phyloP scores from a whole-genome alignment of 768 basidiomycete species.

The Pleurotus tuoliensis region DNA sequence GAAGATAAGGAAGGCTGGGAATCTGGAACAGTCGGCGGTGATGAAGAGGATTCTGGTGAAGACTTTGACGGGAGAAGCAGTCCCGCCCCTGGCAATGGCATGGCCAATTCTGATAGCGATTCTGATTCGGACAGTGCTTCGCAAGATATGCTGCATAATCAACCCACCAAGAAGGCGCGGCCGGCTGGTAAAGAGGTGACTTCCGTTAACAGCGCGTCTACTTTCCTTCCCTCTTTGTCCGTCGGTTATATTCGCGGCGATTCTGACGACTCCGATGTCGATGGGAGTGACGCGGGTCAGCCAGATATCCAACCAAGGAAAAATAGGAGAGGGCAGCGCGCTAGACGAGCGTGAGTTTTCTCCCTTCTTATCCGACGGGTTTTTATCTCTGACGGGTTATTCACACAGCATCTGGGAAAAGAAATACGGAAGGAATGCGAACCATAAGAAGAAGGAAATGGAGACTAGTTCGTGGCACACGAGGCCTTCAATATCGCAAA shows the following conservation, averaged over 20 bases:
- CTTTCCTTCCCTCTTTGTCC: conserved; percentile 86
- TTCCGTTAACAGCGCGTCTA: conserved; percentile 25
- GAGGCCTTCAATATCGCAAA: neutral
- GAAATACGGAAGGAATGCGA: conserved; percentile 88
- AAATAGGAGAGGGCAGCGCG: conserved; percentile 90
- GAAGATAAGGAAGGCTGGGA: conserved; percentile 34
- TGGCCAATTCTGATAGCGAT: conserved; percentile 19
- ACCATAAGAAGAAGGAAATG: conserved; percentile 76
- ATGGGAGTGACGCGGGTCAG: conserved; percentile 56
- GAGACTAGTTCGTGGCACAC: conserved; percentile 10
- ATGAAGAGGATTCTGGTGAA: conserved; percentile 28
- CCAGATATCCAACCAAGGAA: conserved; percentile 60
- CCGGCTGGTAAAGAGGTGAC: neutral
- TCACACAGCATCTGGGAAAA: conserved; percentile 90
- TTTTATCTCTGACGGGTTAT: neutral
- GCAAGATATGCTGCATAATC: conserved; percentile 25
- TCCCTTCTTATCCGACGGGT: neutral
- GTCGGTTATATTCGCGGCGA: conserved; percentile 82
- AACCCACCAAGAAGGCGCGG: conserved; percentile 19
- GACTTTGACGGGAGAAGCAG: conserved; percentile 9
- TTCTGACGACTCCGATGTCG: conserved; percentile 74
- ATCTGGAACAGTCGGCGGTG: conserved; percentile 37
- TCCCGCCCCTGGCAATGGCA: conserved; percentile 19
- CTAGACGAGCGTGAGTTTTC: conserved; percentile 82
- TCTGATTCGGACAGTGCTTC: conserved; percentile 19